These are phyloP conservation scores for Fomitopsis betulina DNA, from an alignment of 1,284 basidiomycete genomes.

Conservation along the genomic window DNA sequence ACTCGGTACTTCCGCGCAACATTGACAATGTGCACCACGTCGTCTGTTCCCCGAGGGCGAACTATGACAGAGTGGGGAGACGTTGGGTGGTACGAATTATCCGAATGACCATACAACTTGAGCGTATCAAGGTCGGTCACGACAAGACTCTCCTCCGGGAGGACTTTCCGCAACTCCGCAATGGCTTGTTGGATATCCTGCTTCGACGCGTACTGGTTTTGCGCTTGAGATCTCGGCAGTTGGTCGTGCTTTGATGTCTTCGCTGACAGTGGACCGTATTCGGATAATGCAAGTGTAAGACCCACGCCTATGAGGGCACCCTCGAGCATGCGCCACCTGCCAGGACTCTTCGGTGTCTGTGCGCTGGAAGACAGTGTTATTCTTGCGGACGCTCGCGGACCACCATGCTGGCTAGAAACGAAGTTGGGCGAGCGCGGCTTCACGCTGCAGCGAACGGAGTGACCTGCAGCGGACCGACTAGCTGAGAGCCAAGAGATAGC, in stretches of 20 bases:
- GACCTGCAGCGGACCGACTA: not conserved
- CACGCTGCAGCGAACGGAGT: not conserved
- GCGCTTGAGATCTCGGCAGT: slow-evolving; percentile 2
- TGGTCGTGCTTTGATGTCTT: slow-evolving; percentile 6
- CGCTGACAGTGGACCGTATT: slow-evolving; percentile 6
- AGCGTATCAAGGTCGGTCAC: slow-evolving; percentile 47
- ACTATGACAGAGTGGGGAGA: slow-evolving; percentile 66
- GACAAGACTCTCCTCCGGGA: slow-evolving; percentile 43
- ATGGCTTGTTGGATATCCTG: slow-evolving; percentile 51
- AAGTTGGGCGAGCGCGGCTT: not conserved
- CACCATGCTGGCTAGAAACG: not conserved
- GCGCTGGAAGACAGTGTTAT: not conserved
- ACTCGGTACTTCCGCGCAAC: slow-evolving; percentile 53
- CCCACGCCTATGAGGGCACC: slow-evolving; percentile 5
- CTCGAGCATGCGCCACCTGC: not conserved
- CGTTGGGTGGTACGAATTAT: slow-evolving; percentile 62
- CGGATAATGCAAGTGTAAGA: slow-evolving; percentile 1
- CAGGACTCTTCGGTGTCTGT: not conserved
- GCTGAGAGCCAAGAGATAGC: not conserved
- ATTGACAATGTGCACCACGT: slow-evolving; percentile 54
- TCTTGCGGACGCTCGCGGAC: not conserved
- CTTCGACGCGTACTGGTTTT: slow-evolving; percentile 14
- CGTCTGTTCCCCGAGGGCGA: slow-evolving; percentile 42
- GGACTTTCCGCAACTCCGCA: slow-evolving; percentile 41
- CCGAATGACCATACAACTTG: slow-evolving; percentile 56